These are phyloP conservation scores for Aspergillus ellipticus DNA, from an alignment of 495 filamentous ascomycete species.

Conservation along the genomic window DNA sequence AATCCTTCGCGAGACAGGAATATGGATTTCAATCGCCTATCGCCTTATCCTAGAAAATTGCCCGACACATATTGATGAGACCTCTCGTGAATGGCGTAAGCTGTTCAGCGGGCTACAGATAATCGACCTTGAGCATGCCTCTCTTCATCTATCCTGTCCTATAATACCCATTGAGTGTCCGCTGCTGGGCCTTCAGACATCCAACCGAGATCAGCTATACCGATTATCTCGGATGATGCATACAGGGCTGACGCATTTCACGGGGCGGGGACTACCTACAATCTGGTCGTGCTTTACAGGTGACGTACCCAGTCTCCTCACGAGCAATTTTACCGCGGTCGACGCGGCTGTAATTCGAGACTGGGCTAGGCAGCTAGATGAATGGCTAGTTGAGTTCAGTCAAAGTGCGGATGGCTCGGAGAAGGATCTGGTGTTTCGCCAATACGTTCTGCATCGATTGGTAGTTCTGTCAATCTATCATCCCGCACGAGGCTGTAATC, in stretches of 20 bases:
- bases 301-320: not conserved
- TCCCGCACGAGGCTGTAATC: not conserved
- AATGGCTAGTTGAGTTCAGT: conserved; percentile 7
- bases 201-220: conserved; percentile 1
- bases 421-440: conserved; percentile 3
- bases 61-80: conserved; percentile 1
- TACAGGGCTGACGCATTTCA: conserved; percentile 4
- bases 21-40: conserved; percentile 7
- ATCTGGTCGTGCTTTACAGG: conserved; percentile 7
- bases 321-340: conserved; percentile 3
- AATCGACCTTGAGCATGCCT: conserved; percentile 5
- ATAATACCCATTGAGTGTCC: conserved; percentile 2
- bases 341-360: conserved; percentile 5
- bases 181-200: not conserved
- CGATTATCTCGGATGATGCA: conserved; percentile 6
- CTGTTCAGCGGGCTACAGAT: conserved; percentile 6
- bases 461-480: conserved; percentile 5
- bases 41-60: conserved; percentile 6
- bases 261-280: not conserved
- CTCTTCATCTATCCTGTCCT: conserved; percentile 3
- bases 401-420: conserved; percentile 1
- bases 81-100: conserved; percentile 3
- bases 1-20: conserved; percentile 2
- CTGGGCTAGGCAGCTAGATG: conserved; percentile 3
- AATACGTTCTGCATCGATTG: conserved; percentile 1